Evolutionary conservation across 2,329 filamentous ascomycete genomes (phyloP).

Genomic region (Xylaria polymorpha): DNA sequence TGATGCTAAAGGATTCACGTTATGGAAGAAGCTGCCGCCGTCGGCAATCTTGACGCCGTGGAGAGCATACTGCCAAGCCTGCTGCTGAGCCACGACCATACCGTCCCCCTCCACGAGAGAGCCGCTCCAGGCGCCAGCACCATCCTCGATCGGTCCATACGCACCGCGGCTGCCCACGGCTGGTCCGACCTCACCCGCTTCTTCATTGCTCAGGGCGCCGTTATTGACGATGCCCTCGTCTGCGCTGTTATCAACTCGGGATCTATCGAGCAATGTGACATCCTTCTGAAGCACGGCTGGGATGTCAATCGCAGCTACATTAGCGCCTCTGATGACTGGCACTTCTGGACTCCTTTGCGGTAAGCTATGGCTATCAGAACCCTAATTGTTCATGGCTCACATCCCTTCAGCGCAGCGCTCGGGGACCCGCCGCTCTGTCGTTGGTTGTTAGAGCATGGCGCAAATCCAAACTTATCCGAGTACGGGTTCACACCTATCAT

Average conservation of each 20-base stretch:
- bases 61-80: constrained; percentile 42
- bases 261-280: constrained; percentile 41
- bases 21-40: constrained; percentile 45
- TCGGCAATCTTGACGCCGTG: constrained; percentile 43
- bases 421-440: constrained; percentile 39
- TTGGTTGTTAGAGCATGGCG: constrained; percentile 42
- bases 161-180: constrained; percentile 39
- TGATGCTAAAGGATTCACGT: constrained; percentile 41
- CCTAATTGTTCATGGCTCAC: constrained; percentile 26
- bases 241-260: constrained; percentile 42
- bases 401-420: constrained; percentile 37
- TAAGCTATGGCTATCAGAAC: constrained; percentile 24
- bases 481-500: constrained; percentile 44
- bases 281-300: constrained; percentile 40
- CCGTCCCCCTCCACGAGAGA: constrained; percentile 41
- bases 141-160: constrained; percentile 42
- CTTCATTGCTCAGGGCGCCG: constrained; percentile 40
- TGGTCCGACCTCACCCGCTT: constrained; percentile 41
- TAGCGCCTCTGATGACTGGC: constrained; percentile 41
- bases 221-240: constrained; percentile 42
- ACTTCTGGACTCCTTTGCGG: constrained; percentile 43
- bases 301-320: constrained; percentile 45
- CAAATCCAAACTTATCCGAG: constrained; percentile 41
- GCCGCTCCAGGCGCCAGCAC: constrained; percentile 40
- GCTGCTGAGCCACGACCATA: constrained; percentile 38